Evolutionary conservation across 2,329 filamentous ascomycete genomes (phyloP).

Genomic region (Lizonia empirigonia): DNA sequence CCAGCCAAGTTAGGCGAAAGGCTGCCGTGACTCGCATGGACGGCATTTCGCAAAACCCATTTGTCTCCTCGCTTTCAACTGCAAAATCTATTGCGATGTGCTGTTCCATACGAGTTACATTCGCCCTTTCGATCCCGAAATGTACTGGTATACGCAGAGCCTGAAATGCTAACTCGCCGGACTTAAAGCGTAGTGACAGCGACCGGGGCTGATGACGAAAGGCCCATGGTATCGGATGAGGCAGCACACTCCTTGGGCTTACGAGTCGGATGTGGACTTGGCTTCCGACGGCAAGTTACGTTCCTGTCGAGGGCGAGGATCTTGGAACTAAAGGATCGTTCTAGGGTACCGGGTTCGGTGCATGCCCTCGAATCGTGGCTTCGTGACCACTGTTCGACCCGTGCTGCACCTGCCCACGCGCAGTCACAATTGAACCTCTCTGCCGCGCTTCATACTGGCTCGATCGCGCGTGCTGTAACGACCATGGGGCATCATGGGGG

Average conservation of each 20-base stretch:
- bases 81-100: not conserved
- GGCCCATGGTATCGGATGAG: not conserved
- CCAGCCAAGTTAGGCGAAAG: constrained; percentile 3
- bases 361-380: not conserved
- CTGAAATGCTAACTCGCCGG: not conserved
- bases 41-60: not conserved
- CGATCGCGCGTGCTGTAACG: not conserved
- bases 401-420: constrained; percentile 9
- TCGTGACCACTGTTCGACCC: constrained; percentile 5
- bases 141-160: not conserved
- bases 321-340: constrained; percentile 7
- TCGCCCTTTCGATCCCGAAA: not conserved
- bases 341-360: constrained; percentile 5
- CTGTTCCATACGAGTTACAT: not conserved
- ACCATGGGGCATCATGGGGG: not conserved
- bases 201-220: not conserved
- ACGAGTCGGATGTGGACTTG: constrained; percentile 2
- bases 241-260: not conserved
- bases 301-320: constrained; percentile 1
- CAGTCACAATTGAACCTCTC: constrained; percentile 6
- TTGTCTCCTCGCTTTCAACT: not conserved
- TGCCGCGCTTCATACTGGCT: constrained; percentile 10
- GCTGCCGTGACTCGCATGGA: constrained; percentile 6
- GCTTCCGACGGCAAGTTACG: constrained; percentile 1
- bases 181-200: not conserved